These are phyloP conservation scores for Ceratobasidium sp. DNA, from an alignment of 1,284 basidiomycete genomes.

Conservation along the genomic window DNA sequence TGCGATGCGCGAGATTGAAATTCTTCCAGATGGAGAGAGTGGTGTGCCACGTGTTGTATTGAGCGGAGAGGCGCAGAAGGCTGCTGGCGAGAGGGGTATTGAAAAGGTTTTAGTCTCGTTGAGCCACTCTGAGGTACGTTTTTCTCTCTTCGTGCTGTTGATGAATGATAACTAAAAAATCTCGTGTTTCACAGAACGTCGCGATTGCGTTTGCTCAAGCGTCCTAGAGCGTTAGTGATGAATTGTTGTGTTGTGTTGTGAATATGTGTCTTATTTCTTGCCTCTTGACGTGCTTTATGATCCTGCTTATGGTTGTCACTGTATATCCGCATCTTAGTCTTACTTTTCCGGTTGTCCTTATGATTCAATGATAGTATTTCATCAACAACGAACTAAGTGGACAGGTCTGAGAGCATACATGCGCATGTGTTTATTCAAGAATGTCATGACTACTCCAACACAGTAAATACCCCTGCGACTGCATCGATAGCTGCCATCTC, in stretches of 20 bases:
- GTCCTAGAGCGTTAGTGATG: neutral
- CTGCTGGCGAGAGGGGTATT: conserved; percentile 80
- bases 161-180: conserved; percentile 45
- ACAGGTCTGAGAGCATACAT: neutral
- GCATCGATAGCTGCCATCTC: neutral
- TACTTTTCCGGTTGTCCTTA: neutral
- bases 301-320: conserved; percentile 20
- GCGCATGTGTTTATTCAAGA: neutral
- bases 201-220: conserved; percentile 55
- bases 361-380: conserved; percentile 29
- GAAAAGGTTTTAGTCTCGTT: conserved; percentile 83
- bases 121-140: conserved; percentile 87
- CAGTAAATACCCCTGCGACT: neutral
- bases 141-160: neutral
- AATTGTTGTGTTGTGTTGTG: conserved; percentile 8
- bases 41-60: conserved; percentile 81
- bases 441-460: neutral
- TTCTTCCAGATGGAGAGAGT: conserved; percentile 70
- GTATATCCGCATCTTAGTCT: conserved; percentile 19
- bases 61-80: conserved; percentile 82
- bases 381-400: neutral
- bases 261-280: neutral
- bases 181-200: conserved; percentile 64
- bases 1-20: conserved; percentile 96
- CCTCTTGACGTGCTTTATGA: neutral